phyloP scores from a whole-genome alignment of 805 yeast genomes.

The Kazachstania taianensis region DNA sequence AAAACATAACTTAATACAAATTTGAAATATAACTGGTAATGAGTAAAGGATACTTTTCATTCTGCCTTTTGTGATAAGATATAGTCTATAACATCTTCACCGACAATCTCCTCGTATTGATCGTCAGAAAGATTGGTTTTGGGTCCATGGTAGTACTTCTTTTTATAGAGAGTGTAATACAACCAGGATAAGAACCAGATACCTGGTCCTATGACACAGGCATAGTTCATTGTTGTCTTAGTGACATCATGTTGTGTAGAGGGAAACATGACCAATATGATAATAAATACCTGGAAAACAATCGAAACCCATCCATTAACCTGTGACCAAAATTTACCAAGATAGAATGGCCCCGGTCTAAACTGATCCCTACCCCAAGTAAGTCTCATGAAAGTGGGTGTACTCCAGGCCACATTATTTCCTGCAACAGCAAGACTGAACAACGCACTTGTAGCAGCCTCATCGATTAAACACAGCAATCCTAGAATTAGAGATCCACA shows the following conservation, averaged over 20 bases:
- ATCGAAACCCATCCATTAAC: conserved; percentile 39
- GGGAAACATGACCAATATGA: conserved; percentile 57
- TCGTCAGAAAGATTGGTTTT: conserved; percentile 26
- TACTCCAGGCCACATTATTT: conserved; percentile 34
- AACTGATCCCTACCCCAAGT: conserved; percentile 42
- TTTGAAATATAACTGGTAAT: too few relatives aligned
- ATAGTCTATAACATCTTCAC: conserved; percentile 19
- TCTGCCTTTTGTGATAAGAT: conserved; percentile 11
- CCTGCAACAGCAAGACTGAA: conserved; percentile 36
- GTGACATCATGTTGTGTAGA: conserved; percentile 23
- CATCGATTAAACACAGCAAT: conserved; percentile 31
- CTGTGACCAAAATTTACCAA: conserved; percentile 42
- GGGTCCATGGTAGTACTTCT: conserved; percentile 51
- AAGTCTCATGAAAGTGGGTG: conserved; percentile 30
- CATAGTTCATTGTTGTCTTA: conserved; percentile 54
- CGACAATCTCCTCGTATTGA: conserved; percentile 22
- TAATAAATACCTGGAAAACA: conserved; percentile 42
- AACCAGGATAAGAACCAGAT: conserved; percentile 45
- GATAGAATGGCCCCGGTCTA: conserved; percentile 56
- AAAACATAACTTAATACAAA: too few relatives aligned
- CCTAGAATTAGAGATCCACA: conserved; percentile 31
- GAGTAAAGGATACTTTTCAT: neutral
- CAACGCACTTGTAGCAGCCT: conserved; percentile 36
- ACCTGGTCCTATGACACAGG: conserved; percentile 54
- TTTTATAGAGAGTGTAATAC: conserved; percentile 45